Percentiles rank a stretch among this genome's conserved stretches.
phyloP scores from a whole-genome alignment of 176 grass and related monocot species.

The Otatea glauca region DNA sequence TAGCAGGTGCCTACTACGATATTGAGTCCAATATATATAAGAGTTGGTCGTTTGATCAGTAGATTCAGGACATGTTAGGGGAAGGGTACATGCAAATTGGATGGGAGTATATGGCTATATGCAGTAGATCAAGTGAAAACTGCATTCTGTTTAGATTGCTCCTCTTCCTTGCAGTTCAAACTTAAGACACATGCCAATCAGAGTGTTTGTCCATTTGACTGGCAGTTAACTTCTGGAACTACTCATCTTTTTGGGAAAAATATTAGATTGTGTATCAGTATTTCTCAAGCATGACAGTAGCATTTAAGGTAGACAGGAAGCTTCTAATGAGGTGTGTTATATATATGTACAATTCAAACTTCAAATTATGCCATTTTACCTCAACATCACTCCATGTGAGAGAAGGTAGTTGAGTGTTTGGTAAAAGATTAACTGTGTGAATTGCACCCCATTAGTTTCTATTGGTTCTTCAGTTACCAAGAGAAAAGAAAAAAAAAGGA shows the following conservation, averaged over 20 bases:
- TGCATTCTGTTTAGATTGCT: background rate
- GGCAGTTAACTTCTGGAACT: background rate
- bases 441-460: constrained; percentile 2
- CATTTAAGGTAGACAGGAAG: constrained; percentile 31
- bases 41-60: background rate
- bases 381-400: background rate
- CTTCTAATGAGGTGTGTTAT: constrained; percentile 22
- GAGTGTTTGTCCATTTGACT: background rate
- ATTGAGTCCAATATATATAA: background rate
- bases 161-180: constrained; percentile 15
- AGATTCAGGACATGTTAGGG: background rate
- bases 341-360: constrained; percentile 25
- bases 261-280: constrained; percentile 6
- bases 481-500: background rate
- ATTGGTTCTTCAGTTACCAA: background rate
- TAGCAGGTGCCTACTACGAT: background rate
- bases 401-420: constrained; percentile 37
- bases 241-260: background rate
- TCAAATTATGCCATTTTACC: constrained; percentile 27
- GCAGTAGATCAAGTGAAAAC: background rate
- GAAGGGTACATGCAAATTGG: background rate
- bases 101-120: background rate
- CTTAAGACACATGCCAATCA: background rate
- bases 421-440: constrained; percentile 36
- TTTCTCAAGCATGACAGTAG: constrained; percentile 20